Percentiles rank a stretch among this genome's conserved stretches.
Evolutionary conservation across 495 filamentous ascomycete genomes (phyloP).

Genomic region (Penicillium desertorum): DNA sequence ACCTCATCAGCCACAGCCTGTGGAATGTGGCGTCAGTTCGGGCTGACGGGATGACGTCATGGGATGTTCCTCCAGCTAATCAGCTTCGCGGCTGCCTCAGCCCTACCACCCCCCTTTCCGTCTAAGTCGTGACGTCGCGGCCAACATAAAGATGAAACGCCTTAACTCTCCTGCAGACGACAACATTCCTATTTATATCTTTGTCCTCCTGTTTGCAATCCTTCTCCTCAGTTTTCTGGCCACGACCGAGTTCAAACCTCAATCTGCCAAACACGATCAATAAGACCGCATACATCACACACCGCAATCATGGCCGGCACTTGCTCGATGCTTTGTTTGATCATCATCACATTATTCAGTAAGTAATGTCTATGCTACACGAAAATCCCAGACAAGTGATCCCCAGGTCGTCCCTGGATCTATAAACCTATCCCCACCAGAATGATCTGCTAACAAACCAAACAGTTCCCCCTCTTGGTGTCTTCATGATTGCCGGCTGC

Average conservation of each 20-base stretch:
- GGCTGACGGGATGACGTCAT: constrained; percentile 14
- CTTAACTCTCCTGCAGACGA: constrained; percentile 29
- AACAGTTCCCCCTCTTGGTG: constrained; percentile 63
- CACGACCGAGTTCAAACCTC: constrained; percentile 24
- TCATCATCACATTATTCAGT: constrained; percentile 62
- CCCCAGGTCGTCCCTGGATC: neutral
- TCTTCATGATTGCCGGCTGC: constrained; percentile 62
- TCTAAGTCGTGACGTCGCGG: constrained; percentile 23
- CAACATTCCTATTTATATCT: constrained; percentile 36
- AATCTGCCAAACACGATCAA: constrained; percentile 1
- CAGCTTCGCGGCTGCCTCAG: constrained; percentile 9
- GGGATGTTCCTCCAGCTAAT: neutral
- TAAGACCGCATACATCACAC: neutral
- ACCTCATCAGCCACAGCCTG: neutral
- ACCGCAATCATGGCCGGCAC: constrained; percentile 36
- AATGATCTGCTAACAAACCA: constrained; percentile 15
- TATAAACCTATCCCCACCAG: neutral
- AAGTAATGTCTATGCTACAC: constrained; percentile 21
- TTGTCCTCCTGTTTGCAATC: constrained; percentile 32
- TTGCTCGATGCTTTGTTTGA: constrained; percentile 44
- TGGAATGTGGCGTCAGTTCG: constrained; percentile 1
- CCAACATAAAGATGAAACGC: constrained; percentile 33
- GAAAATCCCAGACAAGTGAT: neutral
- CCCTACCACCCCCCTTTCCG: constrained; percentile 7
- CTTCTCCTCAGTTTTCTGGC: constrained; percentile 34